These are phyloP conservation scores for Coemansia sp. DNA, from an alignment of 371 early-diverging fungal genomes.

Conservation along the genomic window DNA sequence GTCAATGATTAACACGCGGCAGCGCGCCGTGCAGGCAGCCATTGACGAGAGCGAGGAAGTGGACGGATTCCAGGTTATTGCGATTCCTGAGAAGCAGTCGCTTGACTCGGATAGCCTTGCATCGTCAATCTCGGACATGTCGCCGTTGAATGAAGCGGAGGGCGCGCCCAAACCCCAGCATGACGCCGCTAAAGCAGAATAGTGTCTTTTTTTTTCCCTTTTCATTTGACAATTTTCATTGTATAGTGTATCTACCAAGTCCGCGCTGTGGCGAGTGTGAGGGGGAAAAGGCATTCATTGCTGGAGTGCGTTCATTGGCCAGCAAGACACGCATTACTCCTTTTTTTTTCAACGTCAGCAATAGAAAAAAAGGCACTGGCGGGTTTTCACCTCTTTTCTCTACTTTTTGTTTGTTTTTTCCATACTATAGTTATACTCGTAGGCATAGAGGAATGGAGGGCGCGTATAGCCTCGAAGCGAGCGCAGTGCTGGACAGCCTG, in stretches of 20 bases:
- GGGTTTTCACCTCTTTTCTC: neutral
- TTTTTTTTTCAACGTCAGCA: too few species aligned
- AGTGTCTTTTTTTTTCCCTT: neutral
- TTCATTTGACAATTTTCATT: too few species aligned
- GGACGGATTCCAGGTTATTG: constrained; percentile 9
- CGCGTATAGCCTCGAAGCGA: constrained; percentile 23
- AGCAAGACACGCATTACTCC: too few species aligned
- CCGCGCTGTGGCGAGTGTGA: too few species aligned
- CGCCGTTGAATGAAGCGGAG: neutral
- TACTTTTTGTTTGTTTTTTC: neutral
- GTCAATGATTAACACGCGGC: neutral
- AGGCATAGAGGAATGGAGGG: constrained; percentile 25
- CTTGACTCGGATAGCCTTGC: neutral
- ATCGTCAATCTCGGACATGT: neutral
- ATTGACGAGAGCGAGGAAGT: constrained; percentile 7
- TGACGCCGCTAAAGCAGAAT: neutral
- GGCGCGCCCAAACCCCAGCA: neutral
- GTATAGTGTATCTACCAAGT: too few species aligned
- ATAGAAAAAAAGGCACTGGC: too few species aligned
- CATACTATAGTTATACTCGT: neutral
- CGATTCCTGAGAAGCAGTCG: neutral
- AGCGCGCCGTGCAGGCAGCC: constrained; percentile 1
- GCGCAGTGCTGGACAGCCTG: constrained; percentile 35
- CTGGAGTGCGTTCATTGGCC: too few species aligned
- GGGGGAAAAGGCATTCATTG: too few species aligned